These are phyloP conservation scores for Saturnispora zaruensis DNA, from an alignment of 805 yeast genomes.

Conservation along the genomic window DNA sequence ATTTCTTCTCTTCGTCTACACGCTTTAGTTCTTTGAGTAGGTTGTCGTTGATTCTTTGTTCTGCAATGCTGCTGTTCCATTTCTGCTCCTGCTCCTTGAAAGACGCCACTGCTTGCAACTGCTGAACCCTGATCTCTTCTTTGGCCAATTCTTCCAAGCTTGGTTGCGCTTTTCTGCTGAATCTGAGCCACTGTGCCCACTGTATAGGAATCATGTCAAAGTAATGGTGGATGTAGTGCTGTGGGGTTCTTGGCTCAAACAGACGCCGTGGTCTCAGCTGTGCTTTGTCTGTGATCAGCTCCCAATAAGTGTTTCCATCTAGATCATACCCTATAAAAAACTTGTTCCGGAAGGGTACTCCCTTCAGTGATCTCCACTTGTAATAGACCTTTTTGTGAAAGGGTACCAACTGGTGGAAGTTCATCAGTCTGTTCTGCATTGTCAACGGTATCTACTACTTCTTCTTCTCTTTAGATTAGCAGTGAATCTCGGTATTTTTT, in stretches of 20 bases:
- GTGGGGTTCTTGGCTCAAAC: constrained; percentile 44
- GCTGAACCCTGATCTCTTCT: constrained; percentile 49
- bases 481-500: neutral
- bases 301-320: constrained; percentile 86
- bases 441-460: neutral
- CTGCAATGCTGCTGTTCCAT: constrained; percentile 13
- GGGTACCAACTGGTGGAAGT: constrained; percentile 34
- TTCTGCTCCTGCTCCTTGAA: constrained; percentile 38
- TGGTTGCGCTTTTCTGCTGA: constrained; percentile 54
- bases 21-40: constrained; percentile 19
- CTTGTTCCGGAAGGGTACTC: constrained; percentile 58
- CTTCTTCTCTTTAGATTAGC: neutral
- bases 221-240: constrained; percentile 47
- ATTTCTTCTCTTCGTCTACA: neutral
- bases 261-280: constrained; percentile 48
- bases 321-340: constrained; percentile 73
- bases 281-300: constrained; percentile 42
- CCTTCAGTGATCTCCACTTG: constrained; percentile 52
- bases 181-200: constrained; percentile 77
- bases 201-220: constrained; percentile 54
- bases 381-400: constrained; percentile 41
- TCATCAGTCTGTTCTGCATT: constrained; percentile 29
- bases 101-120: constrained; percentile 41
- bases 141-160: constrained; percentile 49
- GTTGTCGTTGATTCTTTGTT: constrained; percentile 16